Evolutionary conservation across 306 rosid species (phyloP).

Genomic region (Vicia sativa): DNA sequence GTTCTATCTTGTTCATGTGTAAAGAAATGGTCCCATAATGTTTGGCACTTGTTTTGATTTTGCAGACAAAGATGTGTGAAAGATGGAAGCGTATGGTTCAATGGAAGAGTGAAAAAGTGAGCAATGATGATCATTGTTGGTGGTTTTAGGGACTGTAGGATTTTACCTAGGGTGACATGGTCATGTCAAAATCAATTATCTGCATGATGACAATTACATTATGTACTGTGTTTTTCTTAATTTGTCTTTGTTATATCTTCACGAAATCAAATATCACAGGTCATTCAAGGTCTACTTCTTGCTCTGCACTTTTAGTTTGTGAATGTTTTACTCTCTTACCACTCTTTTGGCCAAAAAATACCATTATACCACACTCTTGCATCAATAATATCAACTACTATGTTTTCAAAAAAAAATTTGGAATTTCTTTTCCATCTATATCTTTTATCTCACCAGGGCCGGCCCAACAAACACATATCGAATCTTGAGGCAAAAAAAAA

Average conservation of each 20-base stretch:
- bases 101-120: conserved; percentile 61
- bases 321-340: too few species aligned
- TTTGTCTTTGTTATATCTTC: conserved; percentile 17
- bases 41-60: conserved; percentile 22
- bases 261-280: conserved; percentile 18
- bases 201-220: conserved; percentile 21
- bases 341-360: too few species aligned
- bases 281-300: conserved; percentile 16
- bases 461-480: too few species aligned
- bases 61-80: conserved; percentile 60
- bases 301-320: too few species aligned
- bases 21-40: conserved; percentile 28
- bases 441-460: too few species aligned
- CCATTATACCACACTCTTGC: too few species aligned
- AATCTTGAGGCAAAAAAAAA: too few species aligned
- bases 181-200: conserved; percentile 36
- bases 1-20: not conserved
- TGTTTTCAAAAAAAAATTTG: too few species aligned
- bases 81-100: conserved; percentile 69
- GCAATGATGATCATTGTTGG: conserved; percentile 40
- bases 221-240: conserved; percentile 22
- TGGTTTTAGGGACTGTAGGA: conserved; percentile 19
- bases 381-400: too few species aligned
- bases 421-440: too few species aligned
- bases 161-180: conserved; percentile 4